Evolutionary conservation across 164 flowering plant species (phyloP), one percentile per base, ranked within the genome.

Genomic region (Sedum album): DNA sequence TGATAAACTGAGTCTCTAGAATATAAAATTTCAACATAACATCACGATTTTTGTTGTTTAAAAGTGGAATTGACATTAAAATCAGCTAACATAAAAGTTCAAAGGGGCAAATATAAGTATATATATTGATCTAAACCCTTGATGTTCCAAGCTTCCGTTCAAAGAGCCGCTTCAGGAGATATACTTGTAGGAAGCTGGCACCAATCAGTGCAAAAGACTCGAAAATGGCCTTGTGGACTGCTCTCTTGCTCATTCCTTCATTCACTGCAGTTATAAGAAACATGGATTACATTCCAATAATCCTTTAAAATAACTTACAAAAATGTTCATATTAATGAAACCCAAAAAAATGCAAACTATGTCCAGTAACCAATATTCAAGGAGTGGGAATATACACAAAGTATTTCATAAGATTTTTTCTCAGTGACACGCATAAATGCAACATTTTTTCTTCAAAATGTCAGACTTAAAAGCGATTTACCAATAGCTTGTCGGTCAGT

Each of bases 401-500:
- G 25, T 25, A 8, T 23, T 57, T 13, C 20, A 17, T 28, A 26
- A 0, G 62, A 57, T 28, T 26, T 57, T 18, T 57, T 14, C 33
- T 30, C 15, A 11, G 3, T 10, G 33, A 11, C 62, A 28, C 15
- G 62, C 3, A 57, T 51, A 57, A 21, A 20, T 57, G 28, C 13
- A 33, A 0, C 3, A 23, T 23, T 51, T 26, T n/a, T n/a, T 6
- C 5, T 21, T 5, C 20, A 64, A 33, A 35, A 35, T 6, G 7
- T 51, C 42, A 30, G 17, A 13, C 33, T 18, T 3, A 14, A 26
- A 13, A 39, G 48, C 38, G 49, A 30, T 30, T 8, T 85, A 93
- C 99, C 82, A 68, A 84, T 71, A 67, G 93, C 88, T 77, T 95
- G 99, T 33, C 93, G 93, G 23, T 92, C 94, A 41, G 97, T 95